phyloP scores from a whole-genome alignment of 352 stramenopile species.

The Globisporangium abappressorium region DNA sequence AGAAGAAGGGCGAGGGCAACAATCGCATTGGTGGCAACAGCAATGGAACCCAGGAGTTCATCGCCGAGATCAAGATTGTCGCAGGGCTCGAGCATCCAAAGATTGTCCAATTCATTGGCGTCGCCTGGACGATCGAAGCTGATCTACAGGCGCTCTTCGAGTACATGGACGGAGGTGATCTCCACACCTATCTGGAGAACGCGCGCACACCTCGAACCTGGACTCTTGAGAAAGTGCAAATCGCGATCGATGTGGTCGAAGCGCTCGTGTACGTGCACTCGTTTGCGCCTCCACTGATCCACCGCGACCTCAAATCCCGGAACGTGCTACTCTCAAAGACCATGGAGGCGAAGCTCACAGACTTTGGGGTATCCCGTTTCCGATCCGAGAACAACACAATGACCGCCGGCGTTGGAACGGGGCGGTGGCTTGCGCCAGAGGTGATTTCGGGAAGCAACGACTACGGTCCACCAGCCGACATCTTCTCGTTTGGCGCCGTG shows the following conservation, averaged over 20 bases:
- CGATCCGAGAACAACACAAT: constrained; percentile 46
- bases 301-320: constrained; percentile 61
- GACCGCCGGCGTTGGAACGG: constrained; percentile 19
- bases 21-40: background rate
- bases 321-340: constrained; percentile 40
- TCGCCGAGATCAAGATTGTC: constrained; percentile 12
- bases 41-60: constrained; percentile 1
- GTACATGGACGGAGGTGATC: constrained; percentile 10
- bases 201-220: background rate
- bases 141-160: constrained; percentile 10
- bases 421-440: constrained; percentile 4
- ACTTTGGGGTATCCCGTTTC: constrained; percentile 55
- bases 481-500: constrained; percentile 47
- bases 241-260: constrained; percentile 47
- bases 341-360: constrained; percentile 50
- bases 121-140: constrained; percentile 3
- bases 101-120: constrained; percentile 4
- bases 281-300: constrained; percentile 45
- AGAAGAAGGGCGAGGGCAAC: background rate
- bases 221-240: background rate
- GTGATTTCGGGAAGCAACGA: constrained; percentile 23
- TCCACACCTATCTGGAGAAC: background rate
- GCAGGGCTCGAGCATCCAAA: constrained; percentile 10
- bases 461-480: constrained; percentile 32
- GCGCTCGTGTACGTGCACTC: constrained; percentile 63